Evolutionary conservation across 2,329 filamentous ascomycete genomes (phyloP), one percentile per base, ranked within the genome.

Genomic region (Simplicillium aogashimaense): DNA sequence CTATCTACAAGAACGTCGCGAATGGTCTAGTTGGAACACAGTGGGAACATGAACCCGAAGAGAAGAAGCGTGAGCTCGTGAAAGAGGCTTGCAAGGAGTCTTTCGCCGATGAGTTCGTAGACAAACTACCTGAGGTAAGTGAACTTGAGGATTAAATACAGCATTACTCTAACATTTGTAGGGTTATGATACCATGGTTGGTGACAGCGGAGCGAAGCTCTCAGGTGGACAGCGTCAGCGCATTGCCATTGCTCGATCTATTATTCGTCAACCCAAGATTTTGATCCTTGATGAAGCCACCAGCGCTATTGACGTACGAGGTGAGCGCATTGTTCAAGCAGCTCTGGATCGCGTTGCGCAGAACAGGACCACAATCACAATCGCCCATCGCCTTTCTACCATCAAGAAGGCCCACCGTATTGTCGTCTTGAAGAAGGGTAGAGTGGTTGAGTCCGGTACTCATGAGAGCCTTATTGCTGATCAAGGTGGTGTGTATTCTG

Each of bases 221-320:
- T 87, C 82, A 10, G 83, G 86, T n/a, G 87, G 87, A 1, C 86
- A 94, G 56, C 76, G 85, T n/a, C 86, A 94, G 56, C 76, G 87
- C 5, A 72, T 94, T 17, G 83, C 84, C 2, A 88, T 88, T 45
- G 83, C 84, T 1, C 70, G 85, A 25, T 81, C 78, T 31, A 86
- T 90, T 44, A 71, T 89, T 36, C 77, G 81, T 43, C 69, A 81
- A 44, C 84, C 85, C 0, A 70, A 71, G 12, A 84, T 86, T 32
- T 66, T 87, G 3, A 78, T 89, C 29, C 66, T 92, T 7, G 83
- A 92, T 51, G 83, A 90, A 58, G 84, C 85, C 1, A 88, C 83
- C 0, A 83, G 77, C 42, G 79, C 82, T 12, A 71, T 76, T 37
- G 70, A 74, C 35, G 67, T 72, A 3, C 64, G 70, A 3, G 65